Evolutionary conservation across 345 rosid genomes (phyloP).

Genomic region (Populus tremula): DNA sequence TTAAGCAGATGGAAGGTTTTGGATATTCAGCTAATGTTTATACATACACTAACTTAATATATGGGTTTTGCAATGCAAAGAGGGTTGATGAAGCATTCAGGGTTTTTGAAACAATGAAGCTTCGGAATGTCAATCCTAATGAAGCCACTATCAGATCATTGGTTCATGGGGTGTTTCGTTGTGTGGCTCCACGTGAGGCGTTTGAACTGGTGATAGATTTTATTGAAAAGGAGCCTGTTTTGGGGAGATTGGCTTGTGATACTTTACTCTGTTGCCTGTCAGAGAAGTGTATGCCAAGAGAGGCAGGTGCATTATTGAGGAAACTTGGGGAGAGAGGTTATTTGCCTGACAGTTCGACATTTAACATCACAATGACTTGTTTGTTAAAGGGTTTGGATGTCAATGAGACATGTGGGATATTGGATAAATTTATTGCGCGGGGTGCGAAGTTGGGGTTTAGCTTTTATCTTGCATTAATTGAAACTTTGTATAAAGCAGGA

Average conservation of each 20-base stretch:
- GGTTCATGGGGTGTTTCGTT: constrained; percentile 72
- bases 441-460: constrained; percentile 64
- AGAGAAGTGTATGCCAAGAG: constrained; percentile 62
- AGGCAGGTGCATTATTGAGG: constrained; percentile 54
- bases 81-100: constrained; percentile 65
- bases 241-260: constrained; percentile 54
- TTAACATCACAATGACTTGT: constrained; percentile 56
- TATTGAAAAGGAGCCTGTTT: constrained; percentile 46
- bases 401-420: constrained; percentile 50
- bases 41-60: constrained; percentile 69
- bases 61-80: constrained; percentile 75
- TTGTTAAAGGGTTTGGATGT: constrained; percentile 59
- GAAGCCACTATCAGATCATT: constrained; percentile 83
- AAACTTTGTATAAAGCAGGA: constrained; percentile 53
- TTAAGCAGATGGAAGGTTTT: constrained; percentile 75
- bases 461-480: constrained; percentile 53
- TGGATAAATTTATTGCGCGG: constrained; percentile 44
- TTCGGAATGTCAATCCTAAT: constrained; percentile 52
- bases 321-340: constrained; percentile 49
- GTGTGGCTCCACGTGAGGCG: constrained; percentile 46
- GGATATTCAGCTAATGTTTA: constrained; percentile 71
- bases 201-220: constrained; percentile 47
- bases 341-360: constrained; percentile 53
- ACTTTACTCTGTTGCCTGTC: constrained; percentile 65
- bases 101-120: constrained; percentile 55